A percentile compares a stretch with the other conserved stretches of the same genome.
phyloP scores from a whole-genome alignment of 1,139 yeast genomes.

The Candida freyschussii region DNA sequence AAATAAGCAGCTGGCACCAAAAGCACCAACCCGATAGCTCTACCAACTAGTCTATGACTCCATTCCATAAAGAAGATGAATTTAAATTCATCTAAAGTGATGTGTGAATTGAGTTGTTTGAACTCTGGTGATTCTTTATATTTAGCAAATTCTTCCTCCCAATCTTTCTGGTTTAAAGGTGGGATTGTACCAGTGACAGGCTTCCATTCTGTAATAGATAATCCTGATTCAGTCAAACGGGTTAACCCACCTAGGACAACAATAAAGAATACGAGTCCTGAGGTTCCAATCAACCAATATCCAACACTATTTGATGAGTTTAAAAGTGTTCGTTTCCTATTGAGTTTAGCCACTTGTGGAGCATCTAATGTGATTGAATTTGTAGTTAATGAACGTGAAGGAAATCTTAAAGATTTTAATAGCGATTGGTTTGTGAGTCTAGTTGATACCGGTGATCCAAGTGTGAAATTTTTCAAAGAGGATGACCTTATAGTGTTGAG shows the following conservation, averaged over 20 bases:
- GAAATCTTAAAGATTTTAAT: slow-evolving; percentile 1
- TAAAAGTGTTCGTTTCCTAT: slow-evolving; percentile 21
- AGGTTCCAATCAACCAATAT: slow-evolving; percentile 86
- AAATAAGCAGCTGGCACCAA: slow-evolving; percentile 84
- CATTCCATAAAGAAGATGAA: slow-evolving; percentile 97
- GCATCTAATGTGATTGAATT: slow-evolving; percentile 6
- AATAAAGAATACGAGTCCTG: slow-evolving; percentile 88
- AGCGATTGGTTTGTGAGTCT: slow-evolving; percentile 1
- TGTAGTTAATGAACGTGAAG: slow-evolving; percentile 9
- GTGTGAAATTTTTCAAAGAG: slow-evolving; percentile 18
- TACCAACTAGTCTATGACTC: slow-evolving; percentile 91
- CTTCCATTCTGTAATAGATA: slow-evolving; percentile 97
- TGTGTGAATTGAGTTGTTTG: slow-evolving; percentile 81
- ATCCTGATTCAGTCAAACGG: slow-evolving; percentile 89
- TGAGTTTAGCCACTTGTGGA: slow-evolving; percentile 1
- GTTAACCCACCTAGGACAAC: slow-evolving; percentile 97
- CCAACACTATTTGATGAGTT: slow-evolving; percentile 55
- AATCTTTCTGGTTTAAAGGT: slow-evolving; percentile 71
- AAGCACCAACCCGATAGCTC: slow-evolving; percentile 81
- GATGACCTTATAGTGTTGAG: slow-evolving; percentile 21
- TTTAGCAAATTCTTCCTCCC: slow-evolving; percentile 80
- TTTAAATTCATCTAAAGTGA: slow-evolving; percentile 88
- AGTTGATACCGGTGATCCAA: slow-evolving; percentile 8
- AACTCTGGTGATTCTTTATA: slow-evolving; percentile 90
- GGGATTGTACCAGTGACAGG: slow-evolving; percentile 96